Evolutionary conservation across 2,329 filamentous ascomycete species (phyloP).

Genomic region (Thyridium curvatum): DNA sequence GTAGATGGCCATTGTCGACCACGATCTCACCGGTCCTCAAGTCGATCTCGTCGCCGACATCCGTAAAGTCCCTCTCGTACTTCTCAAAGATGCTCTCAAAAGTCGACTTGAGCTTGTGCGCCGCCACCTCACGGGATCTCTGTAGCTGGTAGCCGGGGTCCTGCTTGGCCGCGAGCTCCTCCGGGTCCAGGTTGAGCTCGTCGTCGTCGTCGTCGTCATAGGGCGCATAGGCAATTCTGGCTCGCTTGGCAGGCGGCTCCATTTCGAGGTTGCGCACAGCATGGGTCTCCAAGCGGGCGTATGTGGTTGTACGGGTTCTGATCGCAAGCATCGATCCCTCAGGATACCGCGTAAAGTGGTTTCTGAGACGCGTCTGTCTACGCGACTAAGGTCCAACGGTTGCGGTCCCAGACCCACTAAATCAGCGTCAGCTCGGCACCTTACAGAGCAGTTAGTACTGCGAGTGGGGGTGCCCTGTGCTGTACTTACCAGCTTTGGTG

Average conservation of each 20-base stretch:
- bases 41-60: slow-evolving; percentile 85
- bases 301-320: too few relatives aligned
- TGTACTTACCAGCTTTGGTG: too few relatives aligned
- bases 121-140: slow-evolving; percentile 58
- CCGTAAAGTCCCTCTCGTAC: slow-evolving; percentile 76
- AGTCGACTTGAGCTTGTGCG: slow-evolving; percentile 68
- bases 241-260: slow-evolving; percentile 56
- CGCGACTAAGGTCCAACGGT: too few relatives aligned
- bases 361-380: neutral
- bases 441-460: too few relatives aligned
- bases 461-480: too few relatives aligned
- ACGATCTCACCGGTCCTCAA: slow-evolving; percentile 73
- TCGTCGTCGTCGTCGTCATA: slow-evolving; percentile 36
- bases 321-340: too few relatives aligned
- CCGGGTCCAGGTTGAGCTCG: slow-evolving; percentile 40
- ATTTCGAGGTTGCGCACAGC: slow-evolving; percentile 34
- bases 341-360: slow-evolving; percentile 1
- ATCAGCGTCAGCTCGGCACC: too few relatives aligned
- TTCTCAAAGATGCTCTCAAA: slow-evolving; percentile 89
- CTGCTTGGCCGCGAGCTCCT: slow-evolving; percentile 38
- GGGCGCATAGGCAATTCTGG: slow-evolving; percentile 41
- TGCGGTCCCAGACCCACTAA: too few relatives aligned
- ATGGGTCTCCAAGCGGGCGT: too few relatives aligned
- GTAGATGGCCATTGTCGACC: slow-evolving; percentile 85
- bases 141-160: slow-evolving; percentile 53